Evolutionary conservation across 2,329 filamentous ascomycete genomes (phyloP), one percentile per base, ranked within the genome.

Genomic region (Aspergillus ochraceoroseus): DNA sequence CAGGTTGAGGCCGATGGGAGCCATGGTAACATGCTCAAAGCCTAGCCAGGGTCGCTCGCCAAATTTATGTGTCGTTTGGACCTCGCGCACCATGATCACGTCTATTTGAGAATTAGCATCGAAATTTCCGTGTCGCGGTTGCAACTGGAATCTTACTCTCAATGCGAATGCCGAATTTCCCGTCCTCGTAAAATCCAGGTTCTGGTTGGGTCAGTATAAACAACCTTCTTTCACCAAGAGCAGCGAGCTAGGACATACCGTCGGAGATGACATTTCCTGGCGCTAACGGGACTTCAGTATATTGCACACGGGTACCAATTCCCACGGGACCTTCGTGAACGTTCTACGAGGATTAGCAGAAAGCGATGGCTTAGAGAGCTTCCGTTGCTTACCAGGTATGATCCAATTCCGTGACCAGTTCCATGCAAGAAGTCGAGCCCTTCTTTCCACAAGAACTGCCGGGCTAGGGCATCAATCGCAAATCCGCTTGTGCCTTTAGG

Each of bases 271-370:
- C 90, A 56, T 98, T 95, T 30, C 92, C 92, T n/a, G 87, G 75
- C 0, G 87, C 79, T 19, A 98, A 74, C 0, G 92, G 77, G 4
- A 96, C 89, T 61, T 98, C 92, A 0, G 87, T 83, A 61, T 90
- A 95, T 55, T 94, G 86, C 26, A 94, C 80, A 30, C 92, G 78
- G 7, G 89, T 95, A 18, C 92, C 92, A 46, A 98, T 94, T 13
- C 92, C 92, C 47, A 98, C 94, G 1, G 92, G 92, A 0, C 92
- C 92, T 68, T 98, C 92, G 61, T 98, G 92, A 0, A 98, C 92
- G 53, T 98, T 98, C 57, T 72, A 38, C 2, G 29, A 20, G 13
- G 32, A 20, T 41, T 61, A 48, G 32, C 54, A 58, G 47, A 44
- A 33, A 25, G 14, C 7, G 9, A 2, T 23, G 9, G 20, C 13